Conservation (phyloP, 2,329 filamentous ascomycete genomes). For the Neocatenulostroma microsporum region DNA sequence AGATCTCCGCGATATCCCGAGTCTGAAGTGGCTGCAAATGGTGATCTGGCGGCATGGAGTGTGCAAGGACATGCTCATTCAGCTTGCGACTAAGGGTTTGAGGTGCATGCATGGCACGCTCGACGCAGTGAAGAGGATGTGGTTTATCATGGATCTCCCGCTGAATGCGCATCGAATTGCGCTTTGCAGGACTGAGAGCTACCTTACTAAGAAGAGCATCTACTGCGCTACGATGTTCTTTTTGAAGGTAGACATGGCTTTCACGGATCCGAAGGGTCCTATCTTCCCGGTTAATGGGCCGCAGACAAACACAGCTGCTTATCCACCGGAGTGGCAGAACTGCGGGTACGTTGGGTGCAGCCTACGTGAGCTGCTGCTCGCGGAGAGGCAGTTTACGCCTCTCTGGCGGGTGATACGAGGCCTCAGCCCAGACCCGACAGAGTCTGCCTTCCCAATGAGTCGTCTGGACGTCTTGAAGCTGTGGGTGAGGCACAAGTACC, state of each 20-base stretch:
- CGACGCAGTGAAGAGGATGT: slow-evolving; percentile 50
- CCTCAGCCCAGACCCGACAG: slow-evolving; percentile 39
- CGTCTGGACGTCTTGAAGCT: slow-evolving; percentile 48
- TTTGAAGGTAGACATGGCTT: slow-evolving; percentile 63
- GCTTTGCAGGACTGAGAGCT: slow-evolving; percentile 44
- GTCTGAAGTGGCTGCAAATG: slow-evolving; percentile 61
- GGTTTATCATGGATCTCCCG: slow-evolving; percentile 63
- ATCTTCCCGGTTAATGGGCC: slow-evolving; percentile 12
- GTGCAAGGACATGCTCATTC: slow-evolving; percentile 55
- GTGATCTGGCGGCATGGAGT: slow-evolving; percentile 51
- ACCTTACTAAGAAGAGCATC: slow-evolving; percentile 56
- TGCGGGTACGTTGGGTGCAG: slow-evolving; percentile 32
- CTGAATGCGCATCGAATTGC: slow-evolving; percentile 49
- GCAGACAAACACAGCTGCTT: slow-evolving; percentile 5
- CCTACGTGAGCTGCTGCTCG: slow-evolving; percentile 46
- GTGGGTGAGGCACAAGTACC: slow-evolving; percentile 52
- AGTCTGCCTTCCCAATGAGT: slow-evolving; percentile 21
- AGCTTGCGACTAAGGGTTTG: slow-evolving; percentile 52
- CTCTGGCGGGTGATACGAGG: slow-evolving; percentile 55
- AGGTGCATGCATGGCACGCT: slow-evolving; percentile 26
- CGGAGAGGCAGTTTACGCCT: slow-evolving; percentile 23
- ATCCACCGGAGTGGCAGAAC: slow-evolving; percentile 5
- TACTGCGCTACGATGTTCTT: slow-evolving; percentile 57
- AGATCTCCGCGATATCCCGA: slow-evolving; percentile 49
- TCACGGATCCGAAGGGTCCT: slow-evolving; percentile 52